Evolutionary conservation across 345 rosid genomes (phyloP).

Genomic region (Anacardium occidentale): DNA sequence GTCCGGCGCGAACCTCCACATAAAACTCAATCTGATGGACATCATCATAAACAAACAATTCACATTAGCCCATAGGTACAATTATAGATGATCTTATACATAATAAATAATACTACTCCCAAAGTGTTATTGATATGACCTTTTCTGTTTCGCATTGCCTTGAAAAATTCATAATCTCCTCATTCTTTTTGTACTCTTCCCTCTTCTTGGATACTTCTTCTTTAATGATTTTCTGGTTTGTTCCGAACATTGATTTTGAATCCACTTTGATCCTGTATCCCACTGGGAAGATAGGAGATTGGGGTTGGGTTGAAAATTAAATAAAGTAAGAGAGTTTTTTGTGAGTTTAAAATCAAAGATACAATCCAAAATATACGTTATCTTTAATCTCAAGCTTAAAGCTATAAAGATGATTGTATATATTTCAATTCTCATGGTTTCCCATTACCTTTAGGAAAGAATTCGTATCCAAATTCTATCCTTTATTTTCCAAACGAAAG

Average conservation of each 20-base stretch:
- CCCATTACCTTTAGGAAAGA: too few species aligned
- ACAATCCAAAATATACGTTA: too few species aligned
- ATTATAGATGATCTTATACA: too few species aligned
- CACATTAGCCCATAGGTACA: not conserved
- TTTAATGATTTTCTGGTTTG: constrained; percentile 35
- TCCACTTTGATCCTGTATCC: constrained; percentile 55
- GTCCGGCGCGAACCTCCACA: constrained; percentile 40
- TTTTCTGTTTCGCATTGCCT: constrained; percentile 33
- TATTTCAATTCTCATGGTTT: too few species aligned
- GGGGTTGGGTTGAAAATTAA: not conserved
- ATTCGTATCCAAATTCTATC: too few species aligned
- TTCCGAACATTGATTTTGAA: constrained; percentile 40
- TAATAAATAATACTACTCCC: too few species aligned
- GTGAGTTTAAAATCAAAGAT: too few species aligned
- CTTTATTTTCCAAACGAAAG: not conserved
- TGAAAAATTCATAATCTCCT: constrained; percentile 34
- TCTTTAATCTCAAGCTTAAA: too few species aligned
- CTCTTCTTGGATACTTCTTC: constrained; percentile 46
- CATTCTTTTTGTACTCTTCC: constrained; percentile 41
- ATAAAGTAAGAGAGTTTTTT: not conserved
- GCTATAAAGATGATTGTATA: too few species aligned
- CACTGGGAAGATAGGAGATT: constrained; percentile 33
- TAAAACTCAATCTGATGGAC: constrained; percentile 41
- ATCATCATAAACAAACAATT: constrained; percentile 5
- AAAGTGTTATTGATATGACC: constrained; percentile 24